Evolutionary conservation across 2,329 filamentous ascomycete species (phyloP).

Genomic region (Hyphodiscus sp.): DNA sequence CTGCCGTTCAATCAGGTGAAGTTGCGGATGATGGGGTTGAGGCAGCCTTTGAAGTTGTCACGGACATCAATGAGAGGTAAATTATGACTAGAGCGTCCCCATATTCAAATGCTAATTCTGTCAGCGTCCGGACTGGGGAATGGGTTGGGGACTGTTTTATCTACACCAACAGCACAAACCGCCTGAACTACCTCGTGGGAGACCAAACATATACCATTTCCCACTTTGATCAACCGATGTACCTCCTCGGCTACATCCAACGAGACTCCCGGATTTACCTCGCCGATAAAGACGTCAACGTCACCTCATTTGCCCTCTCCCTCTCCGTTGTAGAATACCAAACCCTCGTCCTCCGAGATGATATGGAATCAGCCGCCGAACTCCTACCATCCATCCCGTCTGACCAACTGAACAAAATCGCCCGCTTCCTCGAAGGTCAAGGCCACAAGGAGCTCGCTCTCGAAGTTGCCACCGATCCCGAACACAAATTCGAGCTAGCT

Average conservation of each 20-base stretch:
- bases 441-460: conserved; percentile 94
- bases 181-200: conserved; percentile 94
- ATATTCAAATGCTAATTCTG: conserved; percentile 12
- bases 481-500: conserved; percentile 94
- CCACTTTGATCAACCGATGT: conserved; percentile 93
- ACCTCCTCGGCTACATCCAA: conserved; percentile 90
- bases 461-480: conserved; percentile 86
- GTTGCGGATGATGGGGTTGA: conserved; percentile 85
- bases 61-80: conserved; percentile 85
- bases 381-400: conserved; percentile 75
- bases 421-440: conserved; percentile 93
- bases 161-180: conserved; percentile 95
- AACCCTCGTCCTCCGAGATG: conserved; percentile 86
- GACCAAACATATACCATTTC: conserved; percentile 97
- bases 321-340: conserved; percentile 95
- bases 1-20: conserved; percentile 73
- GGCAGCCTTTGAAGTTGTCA: conserved; percentile 91
- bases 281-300: conserved; percentile 88
- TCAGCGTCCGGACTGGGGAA: conserved; percentile 81
- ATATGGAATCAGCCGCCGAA: conserved; percentile 86
- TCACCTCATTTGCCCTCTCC: conserved; percentile 85
- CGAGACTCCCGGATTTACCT: conserved; percentile 94
- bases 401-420: conserved; percentile 98
- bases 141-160: conserved; percentile 99
- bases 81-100: conserved; percentile 16